phyloP scores from a whole-genome alignment of 371 early-diverging fungal species.

The Zychaea mexicana region DNA sequence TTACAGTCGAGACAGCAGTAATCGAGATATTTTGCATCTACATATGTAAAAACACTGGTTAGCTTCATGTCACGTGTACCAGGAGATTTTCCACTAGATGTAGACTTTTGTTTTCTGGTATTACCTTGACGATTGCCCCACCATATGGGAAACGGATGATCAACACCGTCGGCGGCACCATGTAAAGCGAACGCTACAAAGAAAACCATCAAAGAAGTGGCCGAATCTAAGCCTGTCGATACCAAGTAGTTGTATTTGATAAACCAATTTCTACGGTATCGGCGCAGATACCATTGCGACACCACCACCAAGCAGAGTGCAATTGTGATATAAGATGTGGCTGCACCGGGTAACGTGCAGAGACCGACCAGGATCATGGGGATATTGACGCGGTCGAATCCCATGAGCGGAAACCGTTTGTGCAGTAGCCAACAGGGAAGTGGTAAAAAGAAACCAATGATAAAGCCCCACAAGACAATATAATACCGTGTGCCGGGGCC shows the following conservation, averaged over 20 bases:
- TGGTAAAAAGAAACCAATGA: conserved; percentile 51
- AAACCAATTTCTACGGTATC: conserved; percentile 49
- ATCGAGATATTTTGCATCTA: conserved; percentile 20
- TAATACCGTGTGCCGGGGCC: conserved; percentile 44
- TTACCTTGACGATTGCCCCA: conserved; percentile 50
- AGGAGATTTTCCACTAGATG: conserved; percentile 12
- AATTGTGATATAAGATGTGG: conserved; percentile 42
- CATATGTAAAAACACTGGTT: not conserved
- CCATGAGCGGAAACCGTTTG: conserved; percentile 38
- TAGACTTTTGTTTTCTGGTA: not conserved
- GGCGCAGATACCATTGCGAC: conserved; percentile 50
- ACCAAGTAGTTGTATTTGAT: conserved; percentile 57
- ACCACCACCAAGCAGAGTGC: conserved; percentile 36
- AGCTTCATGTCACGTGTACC: conserved; percentile 10
- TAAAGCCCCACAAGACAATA: conserved; percentile 44
- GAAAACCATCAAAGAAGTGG: conserved; percentile 55
- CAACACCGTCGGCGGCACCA: conserved; percentile 48
- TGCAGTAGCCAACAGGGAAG: conserved; percentile 48
- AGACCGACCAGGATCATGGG: conserved; percentile 52
- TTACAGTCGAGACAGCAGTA: conserved; percentile 24
- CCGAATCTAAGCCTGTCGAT: conserved; percentile 61
- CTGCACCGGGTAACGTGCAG: conserved; percentile 42
- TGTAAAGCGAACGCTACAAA: conserved; percentile 50
- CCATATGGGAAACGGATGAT: conserved; percentile 50
- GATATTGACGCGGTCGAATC: conserved; percentile 42